Conservation (phyloP, 306 rosid genomes). For the Nissolia schottii region DNA sequence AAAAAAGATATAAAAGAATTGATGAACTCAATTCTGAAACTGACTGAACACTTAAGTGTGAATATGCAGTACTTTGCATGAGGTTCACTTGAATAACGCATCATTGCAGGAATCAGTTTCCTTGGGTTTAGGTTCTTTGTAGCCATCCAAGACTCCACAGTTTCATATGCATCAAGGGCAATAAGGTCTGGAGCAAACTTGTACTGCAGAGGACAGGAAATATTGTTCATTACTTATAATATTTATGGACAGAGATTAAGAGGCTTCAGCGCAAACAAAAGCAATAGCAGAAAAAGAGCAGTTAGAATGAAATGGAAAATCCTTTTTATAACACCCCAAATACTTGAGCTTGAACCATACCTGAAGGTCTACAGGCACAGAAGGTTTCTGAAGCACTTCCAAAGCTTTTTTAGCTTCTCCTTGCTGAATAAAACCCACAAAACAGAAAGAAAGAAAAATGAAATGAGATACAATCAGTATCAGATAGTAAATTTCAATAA, state of each 20-base stretch:
- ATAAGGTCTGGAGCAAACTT: constrained; percentile 97
- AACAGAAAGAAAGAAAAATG: background rate
- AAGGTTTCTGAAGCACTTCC: constrained; percentile 88
- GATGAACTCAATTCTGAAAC: constrained; percentile 17
- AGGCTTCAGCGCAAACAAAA: background rate
- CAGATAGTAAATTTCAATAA: constrained; percentile 15
- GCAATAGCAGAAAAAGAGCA: background rate
- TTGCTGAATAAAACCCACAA: constrained; percentile 53
- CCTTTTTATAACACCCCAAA: background rate
- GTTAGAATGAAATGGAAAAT: background rate
- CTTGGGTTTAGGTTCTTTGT: constrained; percentile 88
- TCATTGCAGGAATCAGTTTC: constrained; percentile 99
- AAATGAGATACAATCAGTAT: background rate
- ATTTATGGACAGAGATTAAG: constrained; percentile 6
- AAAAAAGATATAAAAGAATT: background rate
- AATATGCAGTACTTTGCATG: constrained; percentile 77
- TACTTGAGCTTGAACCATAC: constrained; percentile 35
- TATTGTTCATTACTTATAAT: background rate
- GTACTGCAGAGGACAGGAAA: constrained; percentile 51
- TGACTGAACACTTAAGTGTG: constrained; percentile 23
- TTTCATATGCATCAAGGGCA: constrained; percentile 96
- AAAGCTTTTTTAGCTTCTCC: constrained; percentile 95
- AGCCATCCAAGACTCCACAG: constrained; percentile 96
- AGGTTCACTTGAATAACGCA: constrained; percentile 98
- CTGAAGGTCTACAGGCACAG: constrained; percentile 83